phyloP scores from a whole-genome alignment of 257 asterid species.

The Solanum appendiculatum region DNA sequence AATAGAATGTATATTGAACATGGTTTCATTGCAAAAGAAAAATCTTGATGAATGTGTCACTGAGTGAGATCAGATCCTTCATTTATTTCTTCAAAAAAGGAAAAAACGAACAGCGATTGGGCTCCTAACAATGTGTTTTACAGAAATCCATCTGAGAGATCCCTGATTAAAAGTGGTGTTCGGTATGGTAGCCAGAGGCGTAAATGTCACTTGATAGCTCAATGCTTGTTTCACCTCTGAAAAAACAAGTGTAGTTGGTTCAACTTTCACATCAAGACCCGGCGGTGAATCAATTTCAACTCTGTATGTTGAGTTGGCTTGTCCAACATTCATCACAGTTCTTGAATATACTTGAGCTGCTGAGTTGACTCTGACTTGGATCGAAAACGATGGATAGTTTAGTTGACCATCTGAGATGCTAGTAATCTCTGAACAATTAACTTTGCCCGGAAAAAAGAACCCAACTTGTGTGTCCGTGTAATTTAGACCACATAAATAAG shows the following conservation, averaged over 20 bases:
- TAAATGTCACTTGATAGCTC: conserved; percentile 7
- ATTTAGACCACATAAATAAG: background rate
- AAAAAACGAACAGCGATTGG: conserved; percentile 7
- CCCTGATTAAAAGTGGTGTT: conserved; percentile 8
- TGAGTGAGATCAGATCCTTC: background rate
- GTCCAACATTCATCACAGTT: conserved; percentile 34
- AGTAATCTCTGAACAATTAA: background rate
- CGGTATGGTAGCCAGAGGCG: background rate
- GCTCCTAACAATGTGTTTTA: conserved; percentile 4
- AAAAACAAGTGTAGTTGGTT: conserved; percentile 8
- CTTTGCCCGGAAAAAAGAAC: background rate
- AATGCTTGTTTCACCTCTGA: background rate
- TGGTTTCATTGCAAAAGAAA: background rate
- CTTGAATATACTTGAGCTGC: conserved; percentile 10
- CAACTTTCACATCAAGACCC: conserved; percentile 3
- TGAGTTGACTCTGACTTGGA: background rate
- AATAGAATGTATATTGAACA: background rate
- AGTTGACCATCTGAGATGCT: conserved; percentile 14
- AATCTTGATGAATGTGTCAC: background rate
- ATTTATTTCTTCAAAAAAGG: background rate
- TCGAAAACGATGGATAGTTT: conserved; percentile 27
- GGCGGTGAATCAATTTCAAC: background rate
- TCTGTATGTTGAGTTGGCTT: conserved; percentile 12
- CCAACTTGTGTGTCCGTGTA: background rate
- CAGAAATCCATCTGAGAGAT: conserved; percentile 19